Percentiles rank a stretch among this genome's conserved stretches.
Evolutionary conservation across 2,329 filamentous ascomycete genomes (phyloP).

Genomic region (Teratosphaeria zuluensis): DNA sequence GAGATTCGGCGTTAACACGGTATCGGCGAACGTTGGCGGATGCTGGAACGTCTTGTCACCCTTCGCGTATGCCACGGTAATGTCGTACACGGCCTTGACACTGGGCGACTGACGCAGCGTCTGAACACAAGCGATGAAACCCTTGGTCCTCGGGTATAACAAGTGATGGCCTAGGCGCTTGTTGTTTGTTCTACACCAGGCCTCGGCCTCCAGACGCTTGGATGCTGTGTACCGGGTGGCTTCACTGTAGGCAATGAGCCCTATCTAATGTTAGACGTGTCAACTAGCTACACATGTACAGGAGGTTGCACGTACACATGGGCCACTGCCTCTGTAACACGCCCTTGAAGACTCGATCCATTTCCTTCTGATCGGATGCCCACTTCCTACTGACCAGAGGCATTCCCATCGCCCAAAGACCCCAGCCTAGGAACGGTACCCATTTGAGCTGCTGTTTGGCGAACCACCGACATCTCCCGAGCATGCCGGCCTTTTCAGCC

Average conservation of each 20-base stretch:
- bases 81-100: conserved; percentile 29
- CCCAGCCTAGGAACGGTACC: conserved; percentile 55
- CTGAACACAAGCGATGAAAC: conserved; percentile 51
- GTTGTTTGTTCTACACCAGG: conserved; percentile 44
- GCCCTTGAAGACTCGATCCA: conserved; percentile 48
- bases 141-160: conserved; percentile 51
- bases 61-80: conserved; percentile 30
- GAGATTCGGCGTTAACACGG: conserved; percentile 18
- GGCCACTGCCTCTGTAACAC: conserved; percentile 45
- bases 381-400: conserved; percentile 53
- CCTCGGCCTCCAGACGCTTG: conserved; percentile 43
- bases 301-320: conserved; percentile 40
- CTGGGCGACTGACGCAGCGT: conserved; percentile 34
- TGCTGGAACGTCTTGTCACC: conserved; percentile 18
- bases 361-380: conserved; percentile 46
- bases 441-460: conserved; percentile 50
- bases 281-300: not conserved
- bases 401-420: conserved; percentile 56
- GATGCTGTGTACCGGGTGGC: conserved; percentile 48
- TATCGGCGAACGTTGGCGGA: conserved; percentile 25
- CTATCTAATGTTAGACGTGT: conserved; percentile 26
- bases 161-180: conserved; percentile 47
- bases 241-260: conserved; percentile 57
- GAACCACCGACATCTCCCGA: conserved; percentile 53
- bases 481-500: conserved; percentile 46